Conservation (phyloP, 1,284 basidiomycete genomes). For the Cystobasidium slooffiae region DNA sequence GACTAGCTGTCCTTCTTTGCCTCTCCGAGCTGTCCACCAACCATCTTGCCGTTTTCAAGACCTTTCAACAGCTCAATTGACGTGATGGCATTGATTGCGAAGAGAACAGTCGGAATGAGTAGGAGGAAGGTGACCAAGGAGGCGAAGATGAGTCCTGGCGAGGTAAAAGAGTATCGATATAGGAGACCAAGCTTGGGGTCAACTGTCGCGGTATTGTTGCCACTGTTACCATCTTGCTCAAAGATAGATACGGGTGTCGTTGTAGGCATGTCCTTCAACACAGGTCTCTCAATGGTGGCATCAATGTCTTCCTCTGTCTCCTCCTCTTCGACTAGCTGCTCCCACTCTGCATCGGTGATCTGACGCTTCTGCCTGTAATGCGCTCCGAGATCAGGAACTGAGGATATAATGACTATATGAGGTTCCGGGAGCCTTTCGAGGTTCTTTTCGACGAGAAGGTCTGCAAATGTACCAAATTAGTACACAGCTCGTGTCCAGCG, state of each 20-base stretch:
- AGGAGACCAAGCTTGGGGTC: conserved; percentile 32
- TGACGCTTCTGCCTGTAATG: conserved; percentile 40
- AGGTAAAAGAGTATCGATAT: conserved; percentile 34
- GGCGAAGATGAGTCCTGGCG: conserved; percentile 26
- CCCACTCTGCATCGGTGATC: conserved; percentile 40
- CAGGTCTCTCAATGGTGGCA: neutral
- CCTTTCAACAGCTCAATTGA: conserved; percentile 39
- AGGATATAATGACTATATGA: conserved; percentile 31
- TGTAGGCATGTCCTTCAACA: neutral
- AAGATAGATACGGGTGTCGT: conserved; percentile 14
- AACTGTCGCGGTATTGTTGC: conserved; percentile 13
- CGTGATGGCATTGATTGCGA: conserved; percentile 35
- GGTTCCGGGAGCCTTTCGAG: conserved; percentile 24
- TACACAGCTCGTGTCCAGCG: neutral
- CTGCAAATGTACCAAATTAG: neutral
- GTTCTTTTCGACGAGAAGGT: conserved; percentile 19
- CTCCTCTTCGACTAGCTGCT: conserved; percentile 7
- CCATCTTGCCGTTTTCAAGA: conserved; percentile 42
- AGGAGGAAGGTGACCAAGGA: conserved; percentile 27
- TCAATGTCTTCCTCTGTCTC: neutral
- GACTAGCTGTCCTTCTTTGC: conserved; percentile 35
- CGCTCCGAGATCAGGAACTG: conserved; percentile 31
- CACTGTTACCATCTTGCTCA: conserved; percentile 15
- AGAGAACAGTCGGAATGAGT: conserved; percentile 36
- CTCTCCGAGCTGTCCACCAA: conserved; percentile 40